Percentiles rank a stretch among this genome's conserved stretches.
Conservation (phyloP, 2,329 filamentous ascomycete genomes). For the Lojkania enalia region DNA sequence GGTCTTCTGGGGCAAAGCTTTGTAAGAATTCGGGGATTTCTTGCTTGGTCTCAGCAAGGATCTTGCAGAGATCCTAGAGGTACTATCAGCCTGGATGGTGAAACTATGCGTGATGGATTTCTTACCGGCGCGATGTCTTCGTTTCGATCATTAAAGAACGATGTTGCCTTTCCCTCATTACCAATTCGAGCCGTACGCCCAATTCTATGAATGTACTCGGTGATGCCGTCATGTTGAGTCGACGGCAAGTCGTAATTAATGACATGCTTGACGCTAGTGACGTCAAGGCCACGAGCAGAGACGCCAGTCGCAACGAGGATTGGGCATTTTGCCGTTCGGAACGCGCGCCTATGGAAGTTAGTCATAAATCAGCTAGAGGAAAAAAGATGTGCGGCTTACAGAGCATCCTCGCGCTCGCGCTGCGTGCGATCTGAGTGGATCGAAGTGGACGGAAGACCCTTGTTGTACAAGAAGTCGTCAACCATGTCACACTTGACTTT, state of each 20-base stretch:
- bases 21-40: constrained; percentile 80
- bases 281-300: constrained; percentile 84
- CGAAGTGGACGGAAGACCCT: constrained; percentile 77
- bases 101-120: too few species aligned
- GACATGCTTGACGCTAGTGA: constrained; percentile 83
- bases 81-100: too few species aligned
- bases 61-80: constrained; percentile 74
- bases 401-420: constrained; percentile 85
- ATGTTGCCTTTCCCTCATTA: constrained; percentile 80
- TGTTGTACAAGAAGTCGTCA: constrained; percentile 86
- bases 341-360: constrained; percentile 62
- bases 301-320: constrained; percentile 87
- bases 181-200: constrained; percentile 95
- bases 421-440: constrained; percentile 89
- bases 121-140: constrained; percentile 74
- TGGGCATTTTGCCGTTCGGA: constrained; percentile 73
- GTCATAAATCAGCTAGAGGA: background rate
- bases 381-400: constrained; percentile 57
- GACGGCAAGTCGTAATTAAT: constrained; percentile 91
- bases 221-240: constrained; percentile 77
- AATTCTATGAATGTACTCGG: constrained; percentile 93
- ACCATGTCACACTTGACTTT: constrained; percentile 78
- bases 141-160: constrained; percentile 82
- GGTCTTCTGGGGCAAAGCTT: constrained; percentile 62
- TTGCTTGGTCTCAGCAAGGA: constrained; percentile 79